Base-by-base conservation (phyloP, 331 rosid genomes). In the Dryas integrifolia region DNA sequence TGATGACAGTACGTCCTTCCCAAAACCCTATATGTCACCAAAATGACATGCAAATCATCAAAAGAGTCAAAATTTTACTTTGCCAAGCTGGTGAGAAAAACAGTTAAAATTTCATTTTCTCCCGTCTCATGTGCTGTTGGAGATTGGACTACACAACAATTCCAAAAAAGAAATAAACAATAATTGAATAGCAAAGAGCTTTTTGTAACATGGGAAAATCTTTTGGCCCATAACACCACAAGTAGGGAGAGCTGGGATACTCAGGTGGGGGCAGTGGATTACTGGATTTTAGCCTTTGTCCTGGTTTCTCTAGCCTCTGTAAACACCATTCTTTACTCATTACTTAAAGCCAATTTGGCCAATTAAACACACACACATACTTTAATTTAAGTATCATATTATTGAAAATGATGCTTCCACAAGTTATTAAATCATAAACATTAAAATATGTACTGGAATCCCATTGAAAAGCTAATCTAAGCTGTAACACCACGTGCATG, bases 401-500 rank as follows among this genome's bases (percentile, higher is more conserved):
- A 26, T 26, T 58, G 0, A 58, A 30, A 30, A 7, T n/a, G 47
- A 41, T 63, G 45, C 62, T 48, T 39, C 30, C 30, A 5, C 45
- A 16, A 0, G 49, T 5, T 49, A 50, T 65, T 16, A 43, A 13
- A 16, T 11, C 3, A 14, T 26, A 41, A 16, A 58, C 2, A 30
- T 1, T 30, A 30, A 30, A 30, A 30, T 30, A 59, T 35, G 51
- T 38, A 51, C 16, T 60, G 57, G 57, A 14, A 69, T 50, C 76
- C 50, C 44, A 51, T 24, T 14, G 56, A 40, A 39, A 73, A 63
- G 26, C 41, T 8, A 64, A 63, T 38, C 35, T 49, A 41, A 63
- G 68, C 80, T 63, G 82, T 62, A 73, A 65, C 0, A 48, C 67
- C 85, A 77, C 82, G 74, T 82, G 24, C 24, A 21, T 21, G 77